phyloP scores from a whole-genome alignment of 2,329 filamentous ascomycete genomes.

The Penicillium verrucosum region DNA sequence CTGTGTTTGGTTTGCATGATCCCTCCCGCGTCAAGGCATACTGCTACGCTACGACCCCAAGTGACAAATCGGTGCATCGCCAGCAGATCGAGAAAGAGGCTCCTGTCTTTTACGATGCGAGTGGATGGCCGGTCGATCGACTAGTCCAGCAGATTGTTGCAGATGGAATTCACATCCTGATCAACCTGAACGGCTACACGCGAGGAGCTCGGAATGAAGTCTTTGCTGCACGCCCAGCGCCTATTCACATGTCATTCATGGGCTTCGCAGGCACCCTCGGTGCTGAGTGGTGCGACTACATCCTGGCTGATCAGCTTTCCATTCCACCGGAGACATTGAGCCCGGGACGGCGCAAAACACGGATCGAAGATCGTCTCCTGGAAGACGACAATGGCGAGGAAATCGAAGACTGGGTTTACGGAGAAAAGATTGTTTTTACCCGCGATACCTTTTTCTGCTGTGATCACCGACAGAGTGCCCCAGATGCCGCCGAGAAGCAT shows the following conservation, averaged over 20 bases:
- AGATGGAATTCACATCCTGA: slow-evolving; percentile 88
- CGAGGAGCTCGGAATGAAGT: slow-evolving; percentile 95
- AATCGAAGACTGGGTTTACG: slow-evolving; percentile 83
- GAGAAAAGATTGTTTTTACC: slow-evolving; percentile 94
- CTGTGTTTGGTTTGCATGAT: slow-evolving; percentile 90
- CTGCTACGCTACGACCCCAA: slow-evolving; percentile 92
- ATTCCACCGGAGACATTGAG: slow-evolving; percentile 78
- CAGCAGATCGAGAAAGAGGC: slow-evolving; percentile 91
- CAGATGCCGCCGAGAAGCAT: slow-evolving; percentile 63
- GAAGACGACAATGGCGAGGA: slow-evolving; percentile 66
- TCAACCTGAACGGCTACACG: slow-evolving; percentile 98
- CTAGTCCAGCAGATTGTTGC: slow-evolving; percentile 80
- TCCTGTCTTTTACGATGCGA: slow-evolving; percentile 85
- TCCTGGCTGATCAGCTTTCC: slow-evolving; percentile 83
- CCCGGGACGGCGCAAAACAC: slow-evolving; percentile 71
- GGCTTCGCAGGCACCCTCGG: slow-evolving; percentile 94
- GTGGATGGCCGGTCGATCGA: slow-evolving; percentile 77
- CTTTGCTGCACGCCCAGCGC: slow-evolving; percentile 89
- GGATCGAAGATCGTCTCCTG: slow-evolving; percentile 63
- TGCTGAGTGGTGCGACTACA: slow-evolving; percentile 98
- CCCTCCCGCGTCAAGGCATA: slow-evolving; percentile 71
- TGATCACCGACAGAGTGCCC: slow-evolving; percentile 87
- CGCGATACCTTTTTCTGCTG: slow-evolving; percentile 97
- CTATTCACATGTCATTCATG: slow-evolving; percentile 99
- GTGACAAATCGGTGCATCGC: slow-evolving; percentile 83